Evolutionary conservation across 495 filamentous ascomycete genomes (phyloP), one percentile per base, ranked within the genome.

Genomic region (Penicillium simplicissimum): DNA sequence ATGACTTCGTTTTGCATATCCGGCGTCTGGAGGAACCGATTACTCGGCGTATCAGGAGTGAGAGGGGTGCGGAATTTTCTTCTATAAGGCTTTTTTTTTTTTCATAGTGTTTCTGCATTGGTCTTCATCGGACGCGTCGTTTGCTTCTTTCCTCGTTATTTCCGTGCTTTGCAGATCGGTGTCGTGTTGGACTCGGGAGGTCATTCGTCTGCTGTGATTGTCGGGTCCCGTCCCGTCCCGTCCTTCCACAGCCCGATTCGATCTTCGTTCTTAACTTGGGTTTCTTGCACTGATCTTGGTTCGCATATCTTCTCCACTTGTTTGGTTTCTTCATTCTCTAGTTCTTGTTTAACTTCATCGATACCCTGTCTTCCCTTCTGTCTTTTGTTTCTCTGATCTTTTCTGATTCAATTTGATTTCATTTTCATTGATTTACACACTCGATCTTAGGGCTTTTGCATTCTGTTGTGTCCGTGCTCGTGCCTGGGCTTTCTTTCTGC

Each of bases 1-100:
- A 71, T 72, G 70, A 74, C 62, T 69, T 70, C 34, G 65, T 73
- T 52, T 52, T 76, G 72, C 74, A 77, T 78, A 74, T 67, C 63
- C 63, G 77, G 77, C 77, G 77, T 77, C 73, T 56, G 56, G 58
- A 64, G 62, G 69, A 57, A 58, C 59, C 64, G 58, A 66, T 68
- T 58, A 68, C 64, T 68, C 60, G 73, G 71, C 71, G 71, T 74
- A 76, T 68, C 40, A 55, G 70, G 71, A 66, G 67, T 69, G 71
- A 67, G 58, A 72, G 67, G 65, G 64, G 57, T 60, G 45, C 19
- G 59, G 66, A 63, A 42, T 62, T 65, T 64, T 43, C 54, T 38
- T 67, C 36, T 17, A 48, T 58, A 59, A 42, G 67, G 67, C 67
- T 58, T 57, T 64, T 36, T 43, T 40, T 66, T 58, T 57, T 64